These are phyloP conservation scores for Beauveria sp. DNA, from an alignment of 2,329 filamentous ascomycete genomes.

Conservation along the genomic window DNA sequence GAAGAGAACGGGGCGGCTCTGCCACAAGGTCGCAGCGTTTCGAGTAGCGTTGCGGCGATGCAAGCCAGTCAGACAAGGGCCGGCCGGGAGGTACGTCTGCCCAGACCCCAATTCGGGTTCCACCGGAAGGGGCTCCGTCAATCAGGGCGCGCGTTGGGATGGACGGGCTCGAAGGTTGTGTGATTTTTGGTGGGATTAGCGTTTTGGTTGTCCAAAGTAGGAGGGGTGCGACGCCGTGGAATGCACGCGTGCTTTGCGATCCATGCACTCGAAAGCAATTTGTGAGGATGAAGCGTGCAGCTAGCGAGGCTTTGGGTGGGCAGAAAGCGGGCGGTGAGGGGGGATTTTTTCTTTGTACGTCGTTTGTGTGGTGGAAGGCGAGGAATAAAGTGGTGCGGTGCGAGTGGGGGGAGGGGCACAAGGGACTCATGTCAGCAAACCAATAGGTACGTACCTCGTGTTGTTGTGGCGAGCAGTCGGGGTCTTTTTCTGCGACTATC, in stretches of 20 bases:
- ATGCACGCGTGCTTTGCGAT: neutral
- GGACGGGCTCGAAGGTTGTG: neutral
- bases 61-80: constrained; percentile 1
- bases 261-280: neutral
- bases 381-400: neutral
- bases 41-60: neutral
- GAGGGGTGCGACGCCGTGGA: neutral
- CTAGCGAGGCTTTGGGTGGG: neutral
- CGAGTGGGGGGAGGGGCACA: neutral
- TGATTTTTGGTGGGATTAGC: neutral
- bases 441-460: neutral
- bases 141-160: constrained; percentile 7
- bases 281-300: neutral
- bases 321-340: constrained; percentile 10
- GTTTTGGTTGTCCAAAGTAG: constrained; percentile 3
- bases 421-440: constrained; percentile 4
- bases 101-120: constrained; percentile 10
- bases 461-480: neutral
- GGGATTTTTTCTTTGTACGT: neutral
- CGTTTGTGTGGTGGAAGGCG: neutral
- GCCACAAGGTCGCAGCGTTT: constrained; percentile 9
- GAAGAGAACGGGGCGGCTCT: constrained; percentile 5
- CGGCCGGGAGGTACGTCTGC: neutral
- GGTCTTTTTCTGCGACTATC: neutral
- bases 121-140: constrained; percentile 10